phyloP scores from a whole-genome alignment of 768 basidiomycete species.

The Collybia sordida region DNA sequence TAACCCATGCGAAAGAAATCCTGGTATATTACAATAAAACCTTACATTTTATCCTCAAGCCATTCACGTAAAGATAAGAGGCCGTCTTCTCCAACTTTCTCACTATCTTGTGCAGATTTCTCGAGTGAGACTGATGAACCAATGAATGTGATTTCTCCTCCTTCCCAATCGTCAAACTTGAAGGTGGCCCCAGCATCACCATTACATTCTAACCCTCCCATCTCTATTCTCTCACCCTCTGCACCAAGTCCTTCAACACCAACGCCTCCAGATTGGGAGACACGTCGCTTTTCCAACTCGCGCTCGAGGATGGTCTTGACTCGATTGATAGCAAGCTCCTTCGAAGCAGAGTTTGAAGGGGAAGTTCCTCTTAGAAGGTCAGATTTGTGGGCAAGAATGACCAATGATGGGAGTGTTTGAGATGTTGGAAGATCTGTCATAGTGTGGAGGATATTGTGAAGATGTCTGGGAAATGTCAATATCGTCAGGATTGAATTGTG shows the following conservation, averaged over 20 bases:
- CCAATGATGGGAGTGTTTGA: conserved; percentile 53
- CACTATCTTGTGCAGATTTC: conserved; percentile 25
- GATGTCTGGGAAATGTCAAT: conserved; percentile 46
- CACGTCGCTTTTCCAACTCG: conserved; percentile 77
- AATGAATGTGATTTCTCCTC: conserved; percentile 71
- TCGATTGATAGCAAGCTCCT: conserved; percentile 59
- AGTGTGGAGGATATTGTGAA: conserved; percentile 70
- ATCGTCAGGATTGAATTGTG: not conserved
- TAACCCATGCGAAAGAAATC: not conserved
- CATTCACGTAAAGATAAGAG: conserved; percentile 45
- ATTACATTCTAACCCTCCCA: conserved; percentile 75
- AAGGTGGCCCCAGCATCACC: conserved; percentile 54
- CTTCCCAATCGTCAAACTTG: conserved; percentile 82
- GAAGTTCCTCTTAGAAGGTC: conserved; percentile 61
- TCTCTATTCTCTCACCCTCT: conserved; percentile 61
- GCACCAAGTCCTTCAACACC: conserved; percentile 73
- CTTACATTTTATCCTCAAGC: conserved; percentile 44
- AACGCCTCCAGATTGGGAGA: conserved; percentile 62
- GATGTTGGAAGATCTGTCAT: conserved; percentile 75
- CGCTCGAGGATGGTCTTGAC: conserved; percentile 80
- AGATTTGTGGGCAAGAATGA: conserved; percentile 75
- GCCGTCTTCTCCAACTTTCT: conserved; percentile 37
- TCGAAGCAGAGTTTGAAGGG: conserved; percentile 32
- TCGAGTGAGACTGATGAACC: conserved; percentile 49
- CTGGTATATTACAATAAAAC: not conserved